Conservation (phyloP, 257 asterid species). For the Knoxia roxburghii region DNA sequence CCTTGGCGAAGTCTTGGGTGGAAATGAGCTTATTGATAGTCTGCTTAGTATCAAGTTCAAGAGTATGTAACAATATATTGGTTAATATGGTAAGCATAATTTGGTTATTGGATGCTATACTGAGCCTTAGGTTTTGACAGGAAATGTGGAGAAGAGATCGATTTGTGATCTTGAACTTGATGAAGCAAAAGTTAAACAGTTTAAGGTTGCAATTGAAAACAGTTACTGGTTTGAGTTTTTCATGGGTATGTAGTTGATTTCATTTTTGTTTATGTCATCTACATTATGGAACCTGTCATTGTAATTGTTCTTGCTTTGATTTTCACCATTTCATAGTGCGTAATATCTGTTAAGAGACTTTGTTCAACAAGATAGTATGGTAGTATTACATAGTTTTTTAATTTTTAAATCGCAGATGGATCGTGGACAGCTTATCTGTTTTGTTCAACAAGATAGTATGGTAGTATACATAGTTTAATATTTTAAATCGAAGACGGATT, state of each 20-base stretch:
- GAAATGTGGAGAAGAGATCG: slow-evolving; percentile 44
- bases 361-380: too few relatives aligned
- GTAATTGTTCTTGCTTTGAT: background rate
- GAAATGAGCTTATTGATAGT: slow-evolving; percentile 97
- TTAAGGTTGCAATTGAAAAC: slow-evolving; percentile 54
- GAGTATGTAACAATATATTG: slow-evolving; percentile 39
- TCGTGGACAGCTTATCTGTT: background rate
- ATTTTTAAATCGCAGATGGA: background rate
- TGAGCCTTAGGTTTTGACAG: slow-evolving; percentile 34
- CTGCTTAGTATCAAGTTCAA: slow-evolving; percentile 69
- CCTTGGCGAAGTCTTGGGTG: slow-evolving; percentile 97
- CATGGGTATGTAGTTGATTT: slow-evolving; percentile 40
- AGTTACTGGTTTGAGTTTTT: slow-evolving; percentile 58
- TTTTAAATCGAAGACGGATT: too few relatives aligned
- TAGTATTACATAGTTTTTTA: background rate
- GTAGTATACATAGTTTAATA: background rate
- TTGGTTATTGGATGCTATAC: slow-evolving; percentile 8
- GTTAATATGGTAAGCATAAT: background rate
- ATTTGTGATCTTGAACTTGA: slow-evolving; percentile 49
- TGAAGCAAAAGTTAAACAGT: slow-evolving; percentile 51
- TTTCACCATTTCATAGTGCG: too few relatives aligned
- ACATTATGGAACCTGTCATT: background rate
- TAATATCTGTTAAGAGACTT: background rate
- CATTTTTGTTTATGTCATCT: background rate
- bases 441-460: too few relatives aligned